Evolutionary conservation across 257 asterid species (phyloP).

Genomic region (Leptodermis oblonga): DNA sequence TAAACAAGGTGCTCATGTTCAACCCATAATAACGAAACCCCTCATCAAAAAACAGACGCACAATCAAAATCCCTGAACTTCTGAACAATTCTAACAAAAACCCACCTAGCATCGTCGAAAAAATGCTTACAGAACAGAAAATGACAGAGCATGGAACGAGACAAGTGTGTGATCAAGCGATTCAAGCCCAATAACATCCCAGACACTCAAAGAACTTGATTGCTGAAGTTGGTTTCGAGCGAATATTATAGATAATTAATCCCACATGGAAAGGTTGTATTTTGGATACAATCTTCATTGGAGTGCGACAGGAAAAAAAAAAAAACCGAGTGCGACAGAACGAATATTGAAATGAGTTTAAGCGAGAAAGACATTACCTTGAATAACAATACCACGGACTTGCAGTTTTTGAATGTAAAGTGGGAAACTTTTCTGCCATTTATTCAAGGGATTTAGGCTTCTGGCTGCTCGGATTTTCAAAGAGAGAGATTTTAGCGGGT

Average conservation of each 20-base stretch:
- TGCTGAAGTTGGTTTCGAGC: constrained; percentile 36
- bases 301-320: too few relatives aligned
- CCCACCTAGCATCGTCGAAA: constrained; percentile 36
- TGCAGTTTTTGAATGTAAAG: background rate
- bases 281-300: constrained; percentile 11
- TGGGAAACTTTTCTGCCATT: background rate
- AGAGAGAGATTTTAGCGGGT: too few relatives aligned
- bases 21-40: constrained; percentile 22
- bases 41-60: constrained; percentile 22
- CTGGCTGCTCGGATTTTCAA: background rate
- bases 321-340: constrained; percentile 12
- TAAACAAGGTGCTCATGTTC: constrained; percentile 19
- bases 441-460: too few relatives aligned
- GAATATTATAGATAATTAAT: constrained; percentile 21
- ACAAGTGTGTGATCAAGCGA: constrained; percentile 33
- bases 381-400: constrained; percentile 26
- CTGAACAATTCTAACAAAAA: constrained; percentile 26
- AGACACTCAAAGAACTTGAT: constrained; percentile 35
- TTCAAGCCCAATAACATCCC: constrained; percentile 30
- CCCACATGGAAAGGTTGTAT: constrained; percentile 30
- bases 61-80: constrained; percentile 29
- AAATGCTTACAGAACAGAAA: constrained; percentile 23
- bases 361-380: constrained; percentile 25
- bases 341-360: constrained; percentile 21
- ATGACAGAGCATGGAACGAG: constrained; percentile 25